These are phyloP conservation scores for Meredithiella fracta DNA, from an alignment of 2,329 filamentous ascomycete genomes.

Conservation along the genomic window DNA sequence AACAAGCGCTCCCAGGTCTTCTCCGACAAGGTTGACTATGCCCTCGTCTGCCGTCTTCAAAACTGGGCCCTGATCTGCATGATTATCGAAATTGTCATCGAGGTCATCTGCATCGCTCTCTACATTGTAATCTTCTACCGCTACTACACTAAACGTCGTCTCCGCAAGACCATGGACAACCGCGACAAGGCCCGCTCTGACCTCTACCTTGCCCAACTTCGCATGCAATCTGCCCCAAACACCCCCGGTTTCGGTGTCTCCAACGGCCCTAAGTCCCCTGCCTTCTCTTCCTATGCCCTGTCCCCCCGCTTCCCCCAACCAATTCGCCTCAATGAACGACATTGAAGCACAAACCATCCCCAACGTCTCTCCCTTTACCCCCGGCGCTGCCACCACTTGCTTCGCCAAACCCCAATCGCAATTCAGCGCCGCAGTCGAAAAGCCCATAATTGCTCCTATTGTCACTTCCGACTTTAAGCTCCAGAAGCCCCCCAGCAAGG, in stretches of 20 bases:
- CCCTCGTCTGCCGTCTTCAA: constrained; percentile 78
- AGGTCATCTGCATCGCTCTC: constrained; percentile 77
- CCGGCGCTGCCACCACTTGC: constrained; percentile 26
- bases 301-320: constrained; percentile 44
- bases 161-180: constrained; percentile 91
- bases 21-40: constrained; percentile 67
- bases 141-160: constrained; percentile 88
- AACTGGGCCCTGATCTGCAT: constrained; percentile 95
- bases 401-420: constrained; percentile 47
- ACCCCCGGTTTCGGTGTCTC: constrained; percentile 60
- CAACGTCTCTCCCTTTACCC: constrained; percentile 30
- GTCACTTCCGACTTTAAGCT: constrained; percentile 46
- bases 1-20: constrained; percentile 70
- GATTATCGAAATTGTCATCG: constrained; percentile 89
- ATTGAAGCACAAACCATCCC: constrained; percentile 21
- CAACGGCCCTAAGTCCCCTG: constrained; percentile 25
- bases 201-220: constrained; percentile 77
- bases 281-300: constrained; percentile 32
- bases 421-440: constrained; percentile 35
- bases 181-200: constrained; percentile 89
- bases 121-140: constrained; percentile 95
- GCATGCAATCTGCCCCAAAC: constrained; percentile 79
- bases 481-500: constrained; percentile 65
- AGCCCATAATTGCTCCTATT: constrained; percentile 22
- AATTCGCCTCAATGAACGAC: constrained; percentile 35